A percentile compares a stretch with the other conserved stretches of the same genome.
phyloP scores from a whole-genome alignment of 2,329 filamentous ascomycete genomes.

The Magnaporthiopsis poae region DNA sequence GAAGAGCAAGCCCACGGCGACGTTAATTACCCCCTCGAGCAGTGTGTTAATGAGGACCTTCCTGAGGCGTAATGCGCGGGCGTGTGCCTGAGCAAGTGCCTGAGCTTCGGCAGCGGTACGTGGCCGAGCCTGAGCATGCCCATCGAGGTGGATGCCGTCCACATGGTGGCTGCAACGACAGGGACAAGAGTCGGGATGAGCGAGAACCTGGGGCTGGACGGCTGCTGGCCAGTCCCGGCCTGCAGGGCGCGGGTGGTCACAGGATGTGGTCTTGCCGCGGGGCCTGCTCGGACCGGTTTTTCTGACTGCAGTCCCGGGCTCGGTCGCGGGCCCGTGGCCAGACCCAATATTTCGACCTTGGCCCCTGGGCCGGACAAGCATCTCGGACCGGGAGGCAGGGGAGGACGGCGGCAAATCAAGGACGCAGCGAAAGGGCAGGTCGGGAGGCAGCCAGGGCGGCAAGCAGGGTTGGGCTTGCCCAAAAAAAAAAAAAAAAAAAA shows the following conservation, averaged over 20 bases:
- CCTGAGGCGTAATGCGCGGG: conserved; percentile 1
- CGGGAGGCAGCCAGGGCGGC: not conserved
- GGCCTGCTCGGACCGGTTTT: not conserved
- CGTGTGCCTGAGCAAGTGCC: not conserved
- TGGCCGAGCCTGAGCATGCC: not conserved
- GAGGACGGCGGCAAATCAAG: not conserved
- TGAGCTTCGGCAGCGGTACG: not conserved
- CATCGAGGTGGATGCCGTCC: not conserved
- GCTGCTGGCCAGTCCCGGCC: not conserved
- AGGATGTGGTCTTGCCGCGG: not conserved
- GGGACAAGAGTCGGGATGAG: not conserved
- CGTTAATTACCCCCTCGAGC: conserved; percentile 6
- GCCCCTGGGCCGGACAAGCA: not conserved
- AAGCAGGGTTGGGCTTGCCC: not conserved
- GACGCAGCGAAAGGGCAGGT: not conserved
- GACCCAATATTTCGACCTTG: not conserved
- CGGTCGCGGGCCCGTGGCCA: not conserved
- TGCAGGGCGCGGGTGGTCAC: not conserved
- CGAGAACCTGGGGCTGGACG: not conserved
- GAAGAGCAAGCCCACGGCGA: conserved; percentile 1
- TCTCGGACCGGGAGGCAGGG: not conserved
- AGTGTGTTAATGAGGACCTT: conserved; percentile 3
- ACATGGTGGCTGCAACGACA: not conserved
- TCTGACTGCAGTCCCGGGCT: not conserved
- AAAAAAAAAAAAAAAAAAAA: too few species aligned